These are phyloP conservation scores for Chenopodium formosanum DNA, from an alignment of 148 eudicot species.

Conservation along the genomic window DNA sequence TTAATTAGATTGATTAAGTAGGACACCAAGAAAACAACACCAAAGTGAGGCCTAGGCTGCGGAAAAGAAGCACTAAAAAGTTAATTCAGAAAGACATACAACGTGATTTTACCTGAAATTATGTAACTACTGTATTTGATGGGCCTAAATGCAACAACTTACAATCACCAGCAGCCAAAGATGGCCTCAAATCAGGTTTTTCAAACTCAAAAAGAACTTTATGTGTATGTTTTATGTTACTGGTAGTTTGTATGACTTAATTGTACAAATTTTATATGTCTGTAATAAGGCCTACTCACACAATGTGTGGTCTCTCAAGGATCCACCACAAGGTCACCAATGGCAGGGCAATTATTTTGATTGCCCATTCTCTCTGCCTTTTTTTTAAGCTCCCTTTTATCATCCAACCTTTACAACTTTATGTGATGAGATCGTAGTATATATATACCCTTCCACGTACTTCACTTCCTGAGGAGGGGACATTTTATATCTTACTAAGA, in stretches of 20 bases:
- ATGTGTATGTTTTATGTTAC: not conserved
- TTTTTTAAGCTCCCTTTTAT: not conserved
- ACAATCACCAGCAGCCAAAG: constrained; percentile 9
- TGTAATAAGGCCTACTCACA: not conserved
- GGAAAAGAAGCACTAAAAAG: not conserved
- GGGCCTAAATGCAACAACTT: not conserved
- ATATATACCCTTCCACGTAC: too few relatives aligned
- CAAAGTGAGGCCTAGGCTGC: not conserved
- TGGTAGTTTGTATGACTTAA: not conserved
- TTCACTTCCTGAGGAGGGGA: not conserved
- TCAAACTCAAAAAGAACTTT: not conserved
- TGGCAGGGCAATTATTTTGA: not conserved
- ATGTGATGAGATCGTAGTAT: not conserved
- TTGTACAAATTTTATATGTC: not conserved
- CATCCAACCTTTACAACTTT: not conserved
- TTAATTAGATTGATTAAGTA: not conserved
- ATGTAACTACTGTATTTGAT: not conserved
- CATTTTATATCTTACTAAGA: not conserved
- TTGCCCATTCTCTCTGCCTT: not conserved
- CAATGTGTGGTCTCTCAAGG: constrained; percentile 17
- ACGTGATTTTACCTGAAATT: constrained; percentile 5
- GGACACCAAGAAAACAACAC: constrained; percentile 18
- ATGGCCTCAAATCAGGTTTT: not conserved
- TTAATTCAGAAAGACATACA: constrained; percentile 10
- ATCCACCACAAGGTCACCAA: not conserved